A percentile compares a stretch with the other conserved stretches of the same genome.
Conservation (phyloP, 129 eudicot genomes). For the Cynara cardunculus region DNA sequence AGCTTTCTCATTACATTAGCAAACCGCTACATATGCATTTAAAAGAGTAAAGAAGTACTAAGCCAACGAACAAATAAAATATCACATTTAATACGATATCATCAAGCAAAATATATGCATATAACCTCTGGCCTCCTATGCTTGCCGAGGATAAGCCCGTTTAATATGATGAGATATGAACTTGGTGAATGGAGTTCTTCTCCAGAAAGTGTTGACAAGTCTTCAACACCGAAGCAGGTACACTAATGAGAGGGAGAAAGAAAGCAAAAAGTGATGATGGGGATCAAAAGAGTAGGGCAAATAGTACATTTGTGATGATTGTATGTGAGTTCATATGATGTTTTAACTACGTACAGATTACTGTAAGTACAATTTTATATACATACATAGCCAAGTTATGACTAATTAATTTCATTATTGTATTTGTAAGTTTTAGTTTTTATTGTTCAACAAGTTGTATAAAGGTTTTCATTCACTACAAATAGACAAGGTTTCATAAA, state of each 20-base stretch:
- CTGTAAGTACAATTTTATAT: not conserved
- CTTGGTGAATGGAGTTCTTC: conserved; percentile 86
- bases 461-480: no score
- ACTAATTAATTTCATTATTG: not conserved
- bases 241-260: conserved; percentile 39
- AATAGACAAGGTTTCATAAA: no score
- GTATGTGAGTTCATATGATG: not conserved
- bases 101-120: not conserved
- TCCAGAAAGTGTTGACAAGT: conserved; percentile 71
- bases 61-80: not conserved
- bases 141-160: conserved; percentile 93
- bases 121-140: conserved; percentile 79
- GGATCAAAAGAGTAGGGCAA: not conserved
- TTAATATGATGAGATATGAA: conserved; percentile 71
- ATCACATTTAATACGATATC: not conserved
- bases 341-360: not conserved
- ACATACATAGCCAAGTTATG: not conserved
- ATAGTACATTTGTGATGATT: not conserved
- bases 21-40: conserved; percentile 42
- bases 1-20: conserved; percentile 76
- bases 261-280: not conserved
- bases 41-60: conserved; percentile 5
- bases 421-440: not conserved
- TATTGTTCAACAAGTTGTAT: not conserved
- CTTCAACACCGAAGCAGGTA: conserved; percentile 77